Evolutionary conservation across 2,329 filamentous ascomycete species (phyloP), one percentile per base, ranked within the genome.

Genomic region (Blumeria hordei): DNA sequence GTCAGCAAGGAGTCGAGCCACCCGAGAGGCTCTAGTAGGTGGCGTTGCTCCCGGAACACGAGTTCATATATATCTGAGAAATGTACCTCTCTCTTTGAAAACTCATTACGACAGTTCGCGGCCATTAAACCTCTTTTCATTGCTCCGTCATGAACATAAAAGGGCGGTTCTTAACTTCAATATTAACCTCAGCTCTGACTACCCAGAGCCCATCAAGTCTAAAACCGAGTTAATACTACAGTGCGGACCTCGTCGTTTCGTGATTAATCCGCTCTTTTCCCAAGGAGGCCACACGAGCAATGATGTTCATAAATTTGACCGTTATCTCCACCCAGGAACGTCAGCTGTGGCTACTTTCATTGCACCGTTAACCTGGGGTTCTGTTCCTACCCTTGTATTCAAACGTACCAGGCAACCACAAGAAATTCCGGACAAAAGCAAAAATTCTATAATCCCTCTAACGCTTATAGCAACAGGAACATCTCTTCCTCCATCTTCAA

Each of bases 231-330:
- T 98, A 58, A 81, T 98, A 58, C 76, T 94, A 55, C 92, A 96
- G 69, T 93, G 85, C 65, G 92, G 92, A 21, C 81, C 90, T 10
- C 82, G 92, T 54, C 79, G 92, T 53, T 81, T 95, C 64, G 71
- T 88, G 57, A 80, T 95, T 69, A 90, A 92, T 64, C 92, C 92
- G 10, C 73, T 96, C 49, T 95, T 90, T 72, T 95, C 88, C 0
- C 79, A 85, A 64, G 74, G 78, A n/a, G 90, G 88, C 56, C 87
- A 83, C 64, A 95, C 90, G 0, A 85, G 87, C 51, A 96, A 96
- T 70, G 83, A 98, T 65, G 88, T 98, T 12, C 88, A 96, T 75
- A 98, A 98, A 68, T 96, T 88, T 69, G 85, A 87, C 68, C 83
- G 90, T 34, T 98, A 79, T 70, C 71, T 96, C 6, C 88, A 96